phyloP scores from a whole-genome alignment of 2,329 filamentous ascomycete genomes.

The Fusarium denticulatum region DNA sequence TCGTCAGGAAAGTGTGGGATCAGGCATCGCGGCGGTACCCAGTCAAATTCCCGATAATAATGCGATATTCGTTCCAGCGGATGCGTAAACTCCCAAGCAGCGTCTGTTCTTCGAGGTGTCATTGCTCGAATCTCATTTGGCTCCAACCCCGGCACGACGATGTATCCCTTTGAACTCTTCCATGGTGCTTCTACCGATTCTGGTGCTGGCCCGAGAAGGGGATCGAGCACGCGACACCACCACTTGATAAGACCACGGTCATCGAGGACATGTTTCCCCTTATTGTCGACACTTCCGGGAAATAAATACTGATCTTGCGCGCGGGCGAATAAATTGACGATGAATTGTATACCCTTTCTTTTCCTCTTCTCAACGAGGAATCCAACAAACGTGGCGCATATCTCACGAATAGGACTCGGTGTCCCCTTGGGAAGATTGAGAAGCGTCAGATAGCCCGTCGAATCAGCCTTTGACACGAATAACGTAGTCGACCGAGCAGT shows the following conservation, averaged over 20 bases:
- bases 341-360: slow-evolving; percentile 71
- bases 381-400: slow-evolving; percentile 79
- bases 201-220: slow-evolving; percentile 67
- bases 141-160: slow-evolving; percentile 89
- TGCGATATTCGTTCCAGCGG: slow-evolving; percentile 74
- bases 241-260: slow-evolving; percentile 91
- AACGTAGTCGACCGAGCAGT: slow-evolving; percentile 84
- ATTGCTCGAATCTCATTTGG: slow-evolving; percentile 82
- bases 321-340: slow-evolving; percentile 91
- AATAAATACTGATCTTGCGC: slow-evolving; percentile 96
- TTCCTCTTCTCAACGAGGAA: slow-evolving; percentile 76
- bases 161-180: slow-evolving; percentile 74
- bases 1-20: slow-evolving; percentile 95
- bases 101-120: slow-evolving; percentile 65
- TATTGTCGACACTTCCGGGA: slow-evolving; percentile 87
- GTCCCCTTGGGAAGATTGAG: slow-evolving; percentile 70
- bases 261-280: slow-evolving; percentile 88
- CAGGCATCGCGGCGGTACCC: slow-evolving; percentile 81
- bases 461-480: slow-evolving; percentile 97
- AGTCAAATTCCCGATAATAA: slow-evolving; percentile 65
- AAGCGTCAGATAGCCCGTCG: slow-evolving; percentile 83
- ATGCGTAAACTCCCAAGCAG: slow-evolving; percentile 75
- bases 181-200: slow-evolving; percentile 47
- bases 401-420: slow-evolving; percentile 77
- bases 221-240: slow-evolving; percentile 92